Conservation (phyloP, 2,329 filamentous ascomycete species). For the Xylaria multiplex region DNA sequence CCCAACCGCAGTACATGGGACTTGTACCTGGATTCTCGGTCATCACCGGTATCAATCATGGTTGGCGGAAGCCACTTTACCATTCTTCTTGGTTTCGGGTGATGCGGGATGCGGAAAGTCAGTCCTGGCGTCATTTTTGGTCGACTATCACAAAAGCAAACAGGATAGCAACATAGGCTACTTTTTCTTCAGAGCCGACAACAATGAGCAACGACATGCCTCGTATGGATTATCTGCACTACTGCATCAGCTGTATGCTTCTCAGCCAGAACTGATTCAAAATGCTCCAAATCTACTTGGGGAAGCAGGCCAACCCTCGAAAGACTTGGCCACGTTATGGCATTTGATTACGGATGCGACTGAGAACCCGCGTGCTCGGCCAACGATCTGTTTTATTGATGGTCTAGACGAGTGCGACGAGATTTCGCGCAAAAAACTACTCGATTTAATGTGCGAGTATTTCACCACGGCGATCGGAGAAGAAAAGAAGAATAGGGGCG, state of each 20-base stretch:
- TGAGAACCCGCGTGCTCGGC: too few species aligned
- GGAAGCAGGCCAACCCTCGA: too few species aligned
- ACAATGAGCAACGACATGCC: not conserved
- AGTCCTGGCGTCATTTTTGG: not conserved
- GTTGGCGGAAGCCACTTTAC: not conserved
- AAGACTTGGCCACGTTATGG: too few species aligned
- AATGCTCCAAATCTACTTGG: too few species aligned
- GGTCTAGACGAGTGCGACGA: too few species aligned
- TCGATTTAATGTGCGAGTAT: too few species aligned
- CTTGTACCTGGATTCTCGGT: not conserved
- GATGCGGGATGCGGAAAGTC: constrained; percentile 15
- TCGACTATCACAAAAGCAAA: not conserved
- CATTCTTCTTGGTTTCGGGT: constrained; percentile 6
- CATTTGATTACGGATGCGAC: too few species aligned
- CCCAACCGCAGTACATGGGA: not conserved
- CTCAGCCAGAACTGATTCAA: not conserved
- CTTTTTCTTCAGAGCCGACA: constrained; percentile 9
- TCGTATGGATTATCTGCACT: not conserved
- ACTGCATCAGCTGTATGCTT: not conserved
- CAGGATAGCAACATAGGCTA: not conserved
- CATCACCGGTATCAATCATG: not conserved
- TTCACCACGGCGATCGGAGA: too few species aligned
- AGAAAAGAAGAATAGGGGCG: too few species aligned
- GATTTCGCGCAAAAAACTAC: too few species aligned
- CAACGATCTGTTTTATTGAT: too few species aligned